Evolutionary conservation across 2,329 filamentous ascomycete species (phyloP).

Genomic region (Septoria petroselini): DNA sequence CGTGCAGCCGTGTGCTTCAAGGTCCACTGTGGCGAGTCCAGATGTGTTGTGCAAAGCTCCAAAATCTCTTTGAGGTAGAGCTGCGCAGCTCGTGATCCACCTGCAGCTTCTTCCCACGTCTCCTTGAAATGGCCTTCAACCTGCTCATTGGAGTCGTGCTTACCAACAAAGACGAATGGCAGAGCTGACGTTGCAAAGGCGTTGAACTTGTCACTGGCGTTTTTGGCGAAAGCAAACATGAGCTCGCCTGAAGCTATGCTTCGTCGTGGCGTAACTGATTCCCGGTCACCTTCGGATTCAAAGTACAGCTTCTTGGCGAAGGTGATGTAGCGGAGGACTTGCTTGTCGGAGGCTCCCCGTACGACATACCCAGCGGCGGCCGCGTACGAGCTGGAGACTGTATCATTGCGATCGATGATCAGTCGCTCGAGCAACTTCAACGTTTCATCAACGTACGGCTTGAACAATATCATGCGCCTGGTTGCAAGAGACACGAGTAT

Average conservation of each 20-base stretch:
- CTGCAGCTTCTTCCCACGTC: slow-evolving; percentile 88
- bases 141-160: slow-evolving; percentile 79
- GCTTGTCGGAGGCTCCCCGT: slow-evolving; percentile 58
- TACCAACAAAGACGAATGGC: slow-evolving; percentile 83
- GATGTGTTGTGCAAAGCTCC: slow-evolving; percentile 60
- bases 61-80: slow-evolving; percentile 84
- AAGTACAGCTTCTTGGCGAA: slow-evolving; percentile 72
- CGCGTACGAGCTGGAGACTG: slow-evolving; percentile 86
- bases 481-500: slow-evolving; percentile 83
- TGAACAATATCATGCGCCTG: slow-evolving; percentile 70
- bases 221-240: slow-evolving; percentile 76
- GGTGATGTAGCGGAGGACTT: slow-evolving; percentile 53
- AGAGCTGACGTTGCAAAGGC: slow-evolving; percentile 70
- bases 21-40: slow-evolving; percentile 82
- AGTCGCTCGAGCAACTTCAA: slow-evolving; percentile 75
- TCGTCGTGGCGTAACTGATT: slow-evolving; percentile 31
- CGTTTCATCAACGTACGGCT: slow-evolving; percentile 70
- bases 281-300: slow-evolving; percentile 69
- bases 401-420: slow-evolving; percentile 87
- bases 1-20: slow-evolving; percentile 86
- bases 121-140: slow-evolving; percentile 76
- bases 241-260: slow-evolving; percentile 76
- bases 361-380: slow-evolving; percentile 82
- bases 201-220: slow-evolving; percentile 84
- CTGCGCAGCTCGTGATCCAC: slow-evolving; percentile 74